Percentiles rank a stretch among this genome's conserved stretches.
Conservation (phyloP, 768 basidiomycete species). For the Suillus lakei region DNA sequence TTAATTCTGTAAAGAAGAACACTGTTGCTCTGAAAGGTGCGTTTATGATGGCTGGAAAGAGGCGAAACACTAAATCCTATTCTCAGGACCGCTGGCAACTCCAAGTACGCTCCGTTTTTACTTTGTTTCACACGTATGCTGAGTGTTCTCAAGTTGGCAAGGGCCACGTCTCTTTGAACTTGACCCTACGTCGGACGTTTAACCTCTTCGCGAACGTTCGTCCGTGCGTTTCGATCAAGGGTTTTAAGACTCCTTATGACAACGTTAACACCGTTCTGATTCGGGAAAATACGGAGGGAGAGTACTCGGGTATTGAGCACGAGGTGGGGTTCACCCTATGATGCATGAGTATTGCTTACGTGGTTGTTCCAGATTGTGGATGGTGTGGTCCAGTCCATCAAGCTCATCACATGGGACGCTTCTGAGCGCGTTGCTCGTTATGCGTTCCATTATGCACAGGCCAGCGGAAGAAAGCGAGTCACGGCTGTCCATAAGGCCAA, state of each 20-base stretch:
- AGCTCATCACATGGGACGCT: slow-evolving; percentile 98
- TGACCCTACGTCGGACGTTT: slow-evolving; percentile 96
- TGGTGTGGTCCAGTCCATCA: slow-evolving; percentile 99
- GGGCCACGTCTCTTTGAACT: slow-evolving; percentile 97
- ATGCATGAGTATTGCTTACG: slow-evolving; percentile 18
- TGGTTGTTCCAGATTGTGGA: slow-evolving; percentile 73
- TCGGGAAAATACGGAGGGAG: slow-evolving; percentile 99
- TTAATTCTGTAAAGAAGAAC: slow-evolving; percentile 92
- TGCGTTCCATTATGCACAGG: slow-evolving; percentile 96
- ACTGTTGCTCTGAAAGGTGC: slow-evolving; percentile 96
- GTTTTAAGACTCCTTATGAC: slow-evolving; percentile 98
- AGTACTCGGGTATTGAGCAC: slow-evolving; percentile 99
- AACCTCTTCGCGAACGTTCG: slow-evolving; percentile 98
- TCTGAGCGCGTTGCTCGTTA: slow-evolving; percentile 98
- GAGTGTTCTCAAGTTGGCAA: slow-evolving; percentile 79
- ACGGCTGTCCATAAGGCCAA: slow-evolving; percentile 99
- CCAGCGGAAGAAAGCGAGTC: slow-evolving; percentile 85
- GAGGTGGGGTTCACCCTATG: slow-evolving; percentile 59
- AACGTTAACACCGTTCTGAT: slow-evolving; percentile 98
- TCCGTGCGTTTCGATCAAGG: slow-evolving; percentile 93
- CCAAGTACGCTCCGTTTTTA: slow-evolving; percentile 69
- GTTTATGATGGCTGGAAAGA: slow-evolving; percentile 19
- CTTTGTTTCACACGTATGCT: slow-evolving; percentile 18
- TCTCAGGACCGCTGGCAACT: slow-evolving; percentile 88
- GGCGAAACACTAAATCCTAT: slow-evolving; percentile 7